Conservation (phyloP, 2,329 filamentous ascomycete species). For the Neodidymelliopsis sp. region DNA sequence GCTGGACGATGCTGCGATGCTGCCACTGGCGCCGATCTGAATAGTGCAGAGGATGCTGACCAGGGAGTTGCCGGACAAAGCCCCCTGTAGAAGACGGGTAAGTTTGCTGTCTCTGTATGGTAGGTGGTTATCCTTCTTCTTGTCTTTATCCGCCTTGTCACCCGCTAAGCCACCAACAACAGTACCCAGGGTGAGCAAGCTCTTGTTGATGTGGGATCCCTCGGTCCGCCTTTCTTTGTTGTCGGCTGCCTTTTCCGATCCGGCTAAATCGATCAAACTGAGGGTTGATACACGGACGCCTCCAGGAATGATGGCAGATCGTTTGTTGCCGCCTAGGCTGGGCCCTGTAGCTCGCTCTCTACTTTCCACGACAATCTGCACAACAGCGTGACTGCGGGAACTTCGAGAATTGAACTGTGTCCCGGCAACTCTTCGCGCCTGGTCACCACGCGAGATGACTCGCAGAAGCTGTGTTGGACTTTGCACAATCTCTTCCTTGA, state of each 20-base stretch:
- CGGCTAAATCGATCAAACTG: constrained; percentile 94
- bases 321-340: constrained; percentile 52
- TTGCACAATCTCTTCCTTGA: constrained; percentile 99
- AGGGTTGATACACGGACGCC: constrained; percentile 95
- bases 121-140: constrained; percentile 88
- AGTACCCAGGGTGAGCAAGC: constrained; percentile 89
- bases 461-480: constrained; percentile 93
- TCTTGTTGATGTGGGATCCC: constrained; percentile 98
- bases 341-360: constrained; percentile 77
- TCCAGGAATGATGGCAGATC: constrained; percentile 65
- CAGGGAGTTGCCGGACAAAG: constrained; percentile 89
- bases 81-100: constrained; percentile 88
- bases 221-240: constrained; percentile 93
- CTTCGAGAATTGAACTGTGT: constrained; percentile 97
- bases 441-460: constrained; percentile 93
- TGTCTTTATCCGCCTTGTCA: constrained; percentile 78
- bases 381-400: constrained; percentile 96
- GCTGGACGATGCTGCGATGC: constrained; percentile 71
- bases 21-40: constrained; percentile 81
- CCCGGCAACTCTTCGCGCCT: constrained; percentile 86
- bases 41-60: constrained; percentile 98
- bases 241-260: constrained; percentile 94
- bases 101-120: constrained; percentile 98
- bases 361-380: constrained; percentile 98
- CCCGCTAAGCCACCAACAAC: constrained; percentile 94